A percentile compares a stretch with the other conserved stretches of the same genome.
Conservation (phyloP, 441 rosid genomes). For the Adansonia gregorii region DNA sequence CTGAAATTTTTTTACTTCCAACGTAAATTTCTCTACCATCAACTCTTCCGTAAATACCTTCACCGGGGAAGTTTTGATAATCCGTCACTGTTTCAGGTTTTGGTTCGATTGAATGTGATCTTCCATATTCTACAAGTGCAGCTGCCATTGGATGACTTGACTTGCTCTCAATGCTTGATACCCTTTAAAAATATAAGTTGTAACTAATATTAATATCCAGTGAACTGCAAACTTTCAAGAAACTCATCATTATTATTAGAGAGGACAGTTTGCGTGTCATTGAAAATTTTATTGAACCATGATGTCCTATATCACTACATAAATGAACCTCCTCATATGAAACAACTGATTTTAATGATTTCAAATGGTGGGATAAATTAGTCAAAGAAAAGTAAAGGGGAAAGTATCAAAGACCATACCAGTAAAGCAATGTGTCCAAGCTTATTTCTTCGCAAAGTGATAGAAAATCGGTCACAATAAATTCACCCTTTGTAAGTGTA, state of each 20-base stretch:
- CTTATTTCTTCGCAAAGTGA: conserved; percentile 49
- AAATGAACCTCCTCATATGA: background rate
- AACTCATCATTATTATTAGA: background rate
- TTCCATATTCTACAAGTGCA: conserved; percentile 67
- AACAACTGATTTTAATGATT: too few species aligned
- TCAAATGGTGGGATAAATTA: too few species aligned
- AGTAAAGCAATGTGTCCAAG: conserved; percentile 52
- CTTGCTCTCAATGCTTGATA: conserved; percentile 85
- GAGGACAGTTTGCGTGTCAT: background rate
- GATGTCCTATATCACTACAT: background rate
- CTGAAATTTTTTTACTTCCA: conserved; percentile 70
- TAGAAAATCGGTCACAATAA: conserved; percentile 60
- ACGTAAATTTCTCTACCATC: conserved; percentile 66
- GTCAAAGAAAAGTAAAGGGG: background rate
- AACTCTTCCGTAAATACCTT: conserved; percentile 79
- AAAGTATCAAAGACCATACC: conserved; percentile 45
- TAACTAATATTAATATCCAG: background rate
- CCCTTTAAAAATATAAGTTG: conserved; percentile 51
- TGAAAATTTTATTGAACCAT: background rate
- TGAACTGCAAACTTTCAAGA: background rate
- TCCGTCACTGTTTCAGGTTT: conserved; percentile 70
- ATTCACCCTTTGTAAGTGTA: conserved; percentile 87
- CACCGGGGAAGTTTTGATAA: conserved; percentile 80
- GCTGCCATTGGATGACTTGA: conserved; percentile 95
- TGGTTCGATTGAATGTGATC: conserved; percentile 59